phyloP scores from a whole-genome alignment of 106 monocot species.

The Dioscorea zingiberensis region DNA sequence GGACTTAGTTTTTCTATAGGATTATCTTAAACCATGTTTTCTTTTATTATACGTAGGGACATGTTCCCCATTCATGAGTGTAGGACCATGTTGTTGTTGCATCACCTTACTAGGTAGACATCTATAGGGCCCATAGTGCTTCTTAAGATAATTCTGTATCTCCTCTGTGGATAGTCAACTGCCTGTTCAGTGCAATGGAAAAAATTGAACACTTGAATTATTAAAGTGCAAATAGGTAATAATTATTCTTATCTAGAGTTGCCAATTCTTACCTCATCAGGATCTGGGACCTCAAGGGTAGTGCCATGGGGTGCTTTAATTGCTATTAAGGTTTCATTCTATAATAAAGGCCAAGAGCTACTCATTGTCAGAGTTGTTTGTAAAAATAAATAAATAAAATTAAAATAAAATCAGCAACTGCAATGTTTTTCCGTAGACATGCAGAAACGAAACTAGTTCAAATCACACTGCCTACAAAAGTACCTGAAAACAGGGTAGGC shows the following conservation, averaged over 20 bases:
- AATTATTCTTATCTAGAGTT: too few species aligned
- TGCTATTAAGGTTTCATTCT: conserved; percentile 76
- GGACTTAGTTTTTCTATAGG: not conserved
- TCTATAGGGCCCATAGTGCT: conserved; percentile 82
- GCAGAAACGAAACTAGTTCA: too few species aligned
- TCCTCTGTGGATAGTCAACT: conserved; percentile 42
- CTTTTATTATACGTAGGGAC: too few species aligned
- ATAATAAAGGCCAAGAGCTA: not conserved
- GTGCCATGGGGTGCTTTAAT: conserved; percentile 94
- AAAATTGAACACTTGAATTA: too few species aligned
- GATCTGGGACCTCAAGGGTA: conserved; percentile 84
- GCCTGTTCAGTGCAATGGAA: conserved; percentile 20
- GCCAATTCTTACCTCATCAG: conserved; percentile 60
- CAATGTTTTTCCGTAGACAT: too few species aligned
- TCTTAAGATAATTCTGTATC: conserved; percentile 65
- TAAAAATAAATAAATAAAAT: not conserved
- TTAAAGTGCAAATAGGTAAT: too few species aligned
- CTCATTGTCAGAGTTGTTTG: too few species aligned
- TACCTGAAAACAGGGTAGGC: conserved; percentile 65
- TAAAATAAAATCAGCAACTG: too few species aligned
- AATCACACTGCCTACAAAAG: not conserved
- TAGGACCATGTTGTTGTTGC: too few species aligned
- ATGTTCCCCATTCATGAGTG: too few species aligned
- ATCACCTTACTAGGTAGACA: conserved; percentile 79
- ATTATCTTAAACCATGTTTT: too few species aligned